phyloP scores from a whole-genome alignment of 139 green algal species.

The Marvania coccoides region DNA sequence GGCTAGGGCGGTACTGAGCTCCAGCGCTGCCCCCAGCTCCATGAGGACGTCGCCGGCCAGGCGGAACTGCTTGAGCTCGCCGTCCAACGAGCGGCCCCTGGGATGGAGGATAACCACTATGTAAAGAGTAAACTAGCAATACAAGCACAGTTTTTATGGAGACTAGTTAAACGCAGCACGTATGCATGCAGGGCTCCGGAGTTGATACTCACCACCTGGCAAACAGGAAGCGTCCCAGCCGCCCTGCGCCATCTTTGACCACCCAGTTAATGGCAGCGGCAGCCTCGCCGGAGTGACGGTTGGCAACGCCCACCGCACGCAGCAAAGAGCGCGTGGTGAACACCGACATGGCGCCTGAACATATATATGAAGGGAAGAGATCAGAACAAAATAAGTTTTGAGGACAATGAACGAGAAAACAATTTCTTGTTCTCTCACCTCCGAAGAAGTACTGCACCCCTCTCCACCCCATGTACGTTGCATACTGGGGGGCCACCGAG shows the following conservation, averaged over 20 bases:
- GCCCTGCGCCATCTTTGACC: constrained; percentile 75
- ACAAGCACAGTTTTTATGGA: neutral
- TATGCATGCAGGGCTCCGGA: too few relatives aligned
- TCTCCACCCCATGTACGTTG: constrained; percentile 74
- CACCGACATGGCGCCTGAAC: constrained; percentile 13
- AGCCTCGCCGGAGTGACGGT: constrained; percentile 38
- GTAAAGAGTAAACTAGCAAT: neutral
- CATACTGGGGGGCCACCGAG: constrained; percentile 68
- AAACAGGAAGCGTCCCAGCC: constrained; percentile 80
- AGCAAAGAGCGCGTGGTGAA: constrained; percentile 67
- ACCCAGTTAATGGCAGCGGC: constrained; percentile 88
- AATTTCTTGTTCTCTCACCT: constrained; percentile 44
- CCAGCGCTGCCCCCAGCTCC: constrained; percentile 57
- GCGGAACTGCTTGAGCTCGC: constrained; percentile 85
- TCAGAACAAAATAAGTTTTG: neutral
- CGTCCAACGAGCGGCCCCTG: constrained; percentile 68
- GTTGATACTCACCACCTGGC: constrained; percentile 63
- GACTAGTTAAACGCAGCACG: too few relatives aligned
- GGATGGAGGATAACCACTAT: neutral
- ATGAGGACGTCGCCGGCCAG: constrained; percentile 56
- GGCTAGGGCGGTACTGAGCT: constrained; percentile 65
- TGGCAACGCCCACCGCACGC: constrained; percentile 54
- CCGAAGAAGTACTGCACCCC: constrained; percentile 87
- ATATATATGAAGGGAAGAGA: neutral
- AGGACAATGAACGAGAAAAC: neutral